Base-by-base conservation (phyloP, 305 asterid species). In the Solanum chacoense region DNA sequence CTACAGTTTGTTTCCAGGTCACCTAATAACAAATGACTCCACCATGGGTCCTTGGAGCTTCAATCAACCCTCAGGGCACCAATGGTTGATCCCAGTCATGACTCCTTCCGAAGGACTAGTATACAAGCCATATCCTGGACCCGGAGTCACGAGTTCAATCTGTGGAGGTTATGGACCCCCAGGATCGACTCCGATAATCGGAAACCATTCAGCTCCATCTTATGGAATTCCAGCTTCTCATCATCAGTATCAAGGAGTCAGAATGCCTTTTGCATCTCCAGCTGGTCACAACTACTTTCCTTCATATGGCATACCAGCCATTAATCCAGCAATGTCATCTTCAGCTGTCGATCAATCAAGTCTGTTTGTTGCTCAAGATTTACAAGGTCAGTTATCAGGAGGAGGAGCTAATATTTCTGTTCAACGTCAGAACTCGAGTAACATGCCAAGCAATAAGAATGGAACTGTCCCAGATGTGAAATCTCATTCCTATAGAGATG, bases 31-130 rank as follows among this genome's bases (percentile, higher is more conserved):
- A 84, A 85, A 87, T 8, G 91, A 93, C 88, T 89, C 90, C 65
- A 89, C 87, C 75, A 75, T 90, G 81, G 89, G 79, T 85, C 90
- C 92, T 12, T 88, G 94, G 91, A 85, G 91, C 89, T 91, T 90
- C 88, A 91, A 90, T 88, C 98, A 94, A 86, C 92, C 93, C 12
- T 94, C 90, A 45, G 96, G 94, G 12, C 95, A 94, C 63, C 99
- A 94, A 65, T 96, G 98, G 99, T 85, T 96, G 93, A 88, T 97
- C 29, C 98, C 99, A 2, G 95, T 97, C 83, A 94, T 97, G 98
- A 93, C 98, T 67, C 98, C 98, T 63, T 94, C 98, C 1, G 99
- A 96, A 93, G 99, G 99, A 78, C 93, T 97, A 1, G 93, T 97
- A 24, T 97, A 97, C 90, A 97, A 97, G 90, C 99, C 98, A 7